These are phyloP conservation scores for Apiospora aurea DNA, from an alignment of 2,329 filamentous ascomycete genomes.

Conservation along the genomic window DNA sequence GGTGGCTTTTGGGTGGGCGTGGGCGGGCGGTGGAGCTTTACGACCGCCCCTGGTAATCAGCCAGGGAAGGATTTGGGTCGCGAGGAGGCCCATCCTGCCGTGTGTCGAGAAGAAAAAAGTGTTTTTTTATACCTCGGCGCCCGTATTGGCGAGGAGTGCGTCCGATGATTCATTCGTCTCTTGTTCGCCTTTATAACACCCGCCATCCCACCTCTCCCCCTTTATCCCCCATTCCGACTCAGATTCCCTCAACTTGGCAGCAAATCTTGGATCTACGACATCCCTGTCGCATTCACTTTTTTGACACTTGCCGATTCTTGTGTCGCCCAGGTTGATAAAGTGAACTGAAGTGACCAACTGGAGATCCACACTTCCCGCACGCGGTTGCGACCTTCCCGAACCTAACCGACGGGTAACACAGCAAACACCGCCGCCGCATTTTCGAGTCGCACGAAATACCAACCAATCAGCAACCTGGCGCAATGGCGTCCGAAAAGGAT, in stretches of 20 bases:
- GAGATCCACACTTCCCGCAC: not conserved
- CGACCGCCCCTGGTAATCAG: constrained; percentile 2
- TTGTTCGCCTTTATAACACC: not conserved
- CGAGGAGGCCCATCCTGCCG: not conserved
- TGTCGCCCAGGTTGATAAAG: not conserved
- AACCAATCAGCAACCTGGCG: not conserved
- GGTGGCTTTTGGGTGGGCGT: not conserved
- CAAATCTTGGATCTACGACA: constrained; percentile 1
- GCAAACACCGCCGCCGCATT: too few relatives aligned
- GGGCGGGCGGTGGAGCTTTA: not conserved
- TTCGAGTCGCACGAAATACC: not conserved
- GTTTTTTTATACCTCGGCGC: constrained; percentile 8
- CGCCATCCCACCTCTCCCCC: not conserved
- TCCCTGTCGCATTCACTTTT: not conserved
- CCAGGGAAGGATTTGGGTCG: not conserved
- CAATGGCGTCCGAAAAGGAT: constrained; percentile 19
- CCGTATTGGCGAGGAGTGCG: not conserved
- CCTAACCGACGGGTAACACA: constrained; percentile 9
- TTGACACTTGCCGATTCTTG: not conserved
- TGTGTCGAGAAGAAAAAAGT: not conserved
- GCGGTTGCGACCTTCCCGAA: constrained; percentile 12
- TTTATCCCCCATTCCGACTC: constrained; percentile 1
- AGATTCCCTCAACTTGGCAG: not conserved
- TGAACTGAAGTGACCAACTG: not conserved
- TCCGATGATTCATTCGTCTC: not conserved